phyloP scores from a whole-genome alignment of 2,329 filamentous ascomycete species.

The Fusarium agapanthi region DNA sequence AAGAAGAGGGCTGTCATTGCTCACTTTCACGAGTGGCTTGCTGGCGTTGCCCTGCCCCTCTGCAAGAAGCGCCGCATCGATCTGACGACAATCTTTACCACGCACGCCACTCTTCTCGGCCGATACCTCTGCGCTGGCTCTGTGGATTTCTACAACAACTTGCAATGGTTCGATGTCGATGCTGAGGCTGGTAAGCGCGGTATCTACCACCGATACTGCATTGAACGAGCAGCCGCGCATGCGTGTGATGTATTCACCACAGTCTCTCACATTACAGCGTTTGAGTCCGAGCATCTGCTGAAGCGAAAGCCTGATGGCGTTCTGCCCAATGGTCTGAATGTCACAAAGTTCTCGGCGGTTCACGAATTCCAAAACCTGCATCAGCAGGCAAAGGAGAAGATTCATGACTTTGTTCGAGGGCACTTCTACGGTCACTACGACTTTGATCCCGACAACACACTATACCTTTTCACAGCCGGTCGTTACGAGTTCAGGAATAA shows the following conservation, averaged over 20 bases:
- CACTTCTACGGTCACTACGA: constrained; percentile 99
- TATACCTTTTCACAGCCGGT: constrained; percentile 97
- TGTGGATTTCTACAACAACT: constrained; percentile 99
- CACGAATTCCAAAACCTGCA: constrained; percentile 99
- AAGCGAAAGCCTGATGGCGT: constrained; percentile 98
- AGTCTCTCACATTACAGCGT: constrained; percentile 97
- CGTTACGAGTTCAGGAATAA: constrained; percentile 99
- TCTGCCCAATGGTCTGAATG: constrained; percentile 94
- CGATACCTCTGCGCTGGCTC: constrained; percentile 97
- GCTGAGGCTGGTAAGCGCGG: constrained; percentile 96
- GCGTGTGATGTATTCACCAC: constrained; percentile 97
- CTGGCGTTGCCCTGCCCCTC: constrained; percentile 90
- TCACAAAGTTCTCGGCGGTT: constrained; percentile 95
- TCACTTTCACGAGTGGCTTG: constrained; percentile 98
- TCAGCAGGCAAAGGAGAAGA: constrained; percentile 96
- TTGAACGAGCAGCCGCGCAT: constrained; percentile 92
- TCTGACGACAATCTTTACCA: constrained; percentile 97
- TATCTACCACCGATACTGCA: constrained; percentile 98
- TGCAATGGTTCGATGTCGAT: constrained; percentile 96
- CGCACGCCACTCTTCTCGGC: constrained; percentile 93
- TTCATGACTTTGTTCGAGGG: constrained; percentile 96
- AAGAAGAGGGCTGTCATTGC: constrained; percentile 92
- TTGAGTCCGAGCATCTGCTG: constrained; percentile 95
- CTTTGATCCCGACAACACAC: constrained; percentile 94
- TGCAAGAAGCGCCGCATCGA: constrained; percentile 95